phyloP scores from a whole-genome alignment of 495 filamentous ascomycete species.

The Annulohypoxylon nitens region DNA sequence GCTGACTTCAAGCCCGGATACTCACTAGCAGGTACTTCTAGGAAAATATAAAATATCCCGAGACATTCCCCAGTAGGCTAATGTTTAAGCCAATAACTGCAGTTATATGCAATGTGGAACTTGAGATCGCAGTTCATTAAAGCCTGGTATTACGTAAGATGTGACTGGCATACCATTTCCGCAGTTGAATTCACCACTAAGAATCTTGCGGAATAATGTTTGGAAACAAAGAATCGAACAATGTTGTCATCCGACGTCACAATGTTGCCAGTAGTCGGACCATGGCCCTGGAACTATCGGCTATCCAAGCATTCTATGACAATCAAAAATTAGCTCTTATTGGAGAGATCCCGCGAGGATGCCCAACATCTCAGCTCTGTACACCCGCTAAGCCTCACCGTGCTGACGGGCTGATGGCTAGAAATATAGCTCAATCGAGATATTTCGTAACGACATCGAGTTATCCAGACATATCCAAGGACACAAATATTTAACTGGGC shows the following conservation, averaged over 20 bases:
- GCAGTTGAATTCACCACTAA: slow-evolving; percentile 5
- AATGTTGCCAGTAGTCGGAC: slow-evolving; percentile 15
- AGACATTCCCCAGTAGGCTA: not conserved
- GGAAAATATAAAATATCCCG: not conserved
- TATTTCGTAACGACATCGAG: slow-evolving; percentile 10
- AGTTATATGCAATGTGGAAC: not conserved
- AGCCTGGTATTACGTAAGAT: not conserved
- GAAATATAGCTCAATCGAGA: slow-evolving; percentile 23
- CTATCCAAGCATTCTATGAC: not conserved
- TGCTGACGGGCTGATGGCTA: slow-evolving; percentile 27
- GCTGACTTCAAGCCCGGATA: not conserved
- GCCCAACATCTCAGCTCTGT: slow-evolving; percentile 16
- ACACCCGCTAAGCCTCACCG: slow-evolving; percentile 1
- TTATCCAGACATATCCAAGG: not conserved
- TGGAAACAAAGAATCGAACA: not conserved
- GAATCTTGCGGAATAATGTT: not conserved
- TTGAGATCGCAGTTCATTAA: not conserved
- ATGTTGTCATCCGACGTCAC: slow-evolving; percentile 33
- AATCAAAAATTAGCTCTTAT: not conserved
- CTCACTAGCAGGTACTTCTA: not conserved
- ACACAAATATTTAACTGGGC: not conserved
- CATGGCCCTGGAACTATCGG: not conserved
- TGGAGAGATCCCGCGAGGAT: slow-evolving; percentile 8
- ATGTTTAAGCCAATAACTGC: not conserved
- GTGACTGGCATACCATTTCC: not conserved